Percentiles rank a stretch among this genome's conserved stretches.
Evolutionary conservation across 176 grass and related monocot genomes (phyloP).

Genomic region (Phragmites australis): DNA sequence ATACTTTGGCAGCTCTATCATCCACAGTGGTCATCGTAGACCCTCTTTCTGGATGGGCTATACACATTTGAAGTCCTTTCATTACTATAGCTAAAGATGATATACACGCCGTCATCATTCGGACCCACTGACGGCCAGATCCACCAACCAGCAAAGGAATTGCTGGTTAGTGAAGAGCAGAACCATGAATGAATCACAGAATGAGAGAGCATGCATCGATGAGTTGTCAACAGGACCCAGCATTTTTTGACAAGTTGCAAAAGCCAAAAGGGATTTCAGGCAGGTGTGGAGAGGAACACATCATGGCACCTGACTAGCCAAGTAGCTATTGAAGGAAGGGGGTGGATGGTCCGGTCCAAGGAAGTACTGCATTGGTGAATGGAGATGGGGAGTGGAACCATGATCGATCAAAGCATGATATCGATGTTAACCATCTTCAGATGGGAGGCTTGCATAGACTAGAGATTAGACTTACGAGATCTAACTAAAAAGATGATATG

Average conservation of each 20-base stretch:
- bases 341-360: background rate
- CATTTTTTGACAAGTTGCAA: conserved; percentile 35
- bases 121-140: background rate
- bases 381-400: background rate
- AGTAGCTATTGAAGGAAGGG: background rate
- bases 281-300: conserved; percentile 5
- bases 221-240: conserved; percentile 31
- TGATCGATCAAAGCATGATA: background rate
- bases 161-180: background rate
- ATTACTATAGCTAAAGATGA: background rate
- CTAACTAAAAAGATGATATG: no score
- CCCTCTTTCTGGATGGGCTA: background rate
- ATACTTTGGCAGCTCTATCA: conserved; percentile 3
- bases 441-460: background rate
- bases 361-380: background rate
- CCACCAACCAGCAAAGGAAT: conserved; percentile 24
- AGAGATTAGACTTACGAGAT: no score
- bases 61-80: background rate
- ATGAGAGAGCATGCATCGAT: conserved; percentile 30
- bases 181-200: background rate
- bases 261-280: background rate
- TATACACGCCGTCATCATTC: conserved; percentile 3
- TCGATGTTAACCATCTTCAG: background rate
- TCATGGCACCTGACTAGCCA: background rate
- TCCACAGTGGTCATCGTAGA: background rate